Evolutionary conservation across 495 filamentous ascomycete genomes (phyloP).

Genomic region (Trichoderma reesei): DNA sequence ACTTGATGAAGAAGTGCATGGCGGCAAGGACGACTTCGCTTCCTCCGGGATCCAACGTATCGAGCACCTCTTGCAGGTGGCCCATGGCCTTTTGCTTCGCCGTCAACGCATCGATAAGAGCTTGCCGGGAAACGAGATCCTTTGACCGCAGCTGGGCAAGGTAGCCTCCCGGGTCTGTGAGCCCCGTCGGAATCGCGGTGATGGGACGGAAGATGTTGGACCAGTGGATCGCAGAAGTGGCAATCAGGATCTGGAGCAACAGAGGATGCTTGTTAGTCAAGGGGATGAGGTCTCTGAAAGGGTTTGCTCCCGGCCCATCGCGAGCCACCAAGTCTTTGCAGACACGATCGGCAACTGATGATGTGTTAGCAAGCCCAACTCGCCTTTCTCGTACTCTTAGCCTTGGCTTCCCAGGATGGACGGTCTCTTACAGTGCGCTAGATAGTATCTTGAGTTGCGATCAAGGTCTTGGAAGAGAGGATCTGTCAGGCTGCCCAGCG

Average conservation of each 20-base stretch:
- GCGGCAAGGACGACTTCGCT: slow-evolving; percentile 37
- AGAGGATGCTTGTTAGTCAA: slow-evolving; percentile 34
- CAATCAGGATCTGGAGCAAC: slow-evolving; percentile 41
- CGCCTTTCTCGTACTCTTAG: neutral
- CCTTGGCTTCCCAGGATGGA: slow-evolving; percentile 5
- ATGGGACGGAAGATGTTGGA: slow-evolving; percentile 25
- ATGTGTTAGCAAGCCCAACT: neutral
- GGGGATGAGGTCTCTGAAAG: slow-evolving; percentile 40
- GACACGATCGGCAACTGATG: slow-evolving; percentile 40
- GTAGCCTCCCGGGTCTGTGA: slow-evolving; percentile 6
- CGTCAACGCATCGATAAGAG: slow-evolving; percentile 37
- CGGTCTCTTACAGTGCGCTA: slow-evolving; percentile 12
- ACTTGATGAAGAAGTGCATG: slow-evolving; percentile 47
- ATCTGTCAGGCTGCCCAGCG: slow-evolving; percentile 9
- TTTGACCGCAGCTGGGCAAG: slow-evolving; percentile 9
- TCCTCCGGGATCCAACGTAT: slow-evolving; percentile 22
- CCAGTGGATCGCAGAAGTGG: slow-evolving; percentile 46
- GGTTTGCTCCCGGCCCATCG: slow-evolving; percentile 38
- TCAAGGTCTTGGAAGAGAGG: slow-evolving; percentile 12
- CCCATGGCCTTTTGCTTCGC: slow-evolving; percentile 41
- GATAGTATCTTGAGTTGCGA: slow-evolving; percentile 13
- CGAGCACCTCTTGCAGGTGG: slow-evolving; percentile 28
- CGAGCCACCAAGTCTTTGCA: slow-evolving; percentile 44
- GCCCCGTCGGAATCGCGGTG: slow-evolving; percentile 13
- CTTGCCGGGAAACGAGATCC: slow-evolving; percentile 15